Conservation (phyloP, 768 basidiomycete species). For the Hericium rajendrae region DNA sequence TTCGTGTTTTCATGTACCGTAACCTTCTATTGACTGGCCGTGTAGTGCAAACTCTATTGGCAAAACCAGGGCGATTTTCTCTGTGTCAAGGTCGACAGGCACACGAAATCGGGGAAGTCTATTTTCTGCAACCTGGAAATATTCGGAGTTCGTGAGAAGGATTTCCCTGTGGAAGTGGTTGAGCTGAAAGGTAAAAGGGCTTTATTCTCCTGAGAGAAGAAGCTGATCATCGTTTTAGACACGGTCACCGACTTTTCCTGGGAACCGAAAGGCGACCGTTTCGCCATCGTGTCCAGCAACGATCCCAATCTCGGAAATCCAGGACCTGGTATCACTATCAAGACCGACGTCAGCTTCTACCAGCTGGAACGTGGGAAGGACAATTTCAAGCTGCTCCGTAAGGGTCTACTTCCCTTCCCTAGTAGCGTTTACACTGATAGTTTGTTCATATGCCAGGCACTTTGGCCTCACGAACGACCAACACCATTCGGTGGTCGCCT, state of each 20-base stretch:
- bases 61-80: slow-evolving; percentile 98
- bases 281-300: slow-evolving; percentile 88
- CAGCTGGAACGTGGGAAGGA: slow-evolving; percentile 88
- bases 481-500: slow-evolving; percentile 95
- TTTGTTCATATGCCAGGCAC: neutral
- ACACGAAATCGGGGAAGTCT: slow-evolving; percentile 97
- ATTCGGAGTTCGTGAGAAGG: slow-evolving; percentile 94
- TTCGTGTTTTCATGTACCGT: neutral
- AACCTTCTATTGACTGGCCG: neutral
- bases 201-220: neutral
- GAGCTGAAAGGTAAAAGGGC: slow-evolving; percentile 48
- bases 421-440: neutral
- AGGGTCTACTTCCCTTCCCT: neutral
- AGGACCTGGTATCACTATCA: slow-evolving; percentile 86
- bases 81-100: slow-evolving; percentile 97
- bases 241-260: slow-evolving; percentile 94
- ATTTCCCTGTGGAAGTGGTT: slow-evolving; percentile 94
- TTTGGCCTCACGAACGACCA: slow-evolving; percentile 54
- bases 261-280: slow-evolving; percentile 97
- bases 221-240: slow-evolving; percentile 29
- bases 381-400: slow-evolving; percentile 87
- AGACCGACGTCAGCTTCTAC: slow-evolving; percentile 95
- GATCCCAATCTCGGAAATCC: slow-evolving; percentile 91
- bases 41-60: slow-evolving; percentile 94
- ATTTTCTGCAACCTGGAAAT: slow-evolving; percentile 98